Evolutionary conservation across 2,329 filamentous ascomycete species (phyloP).

Genomic region (Cladorrhinum sp.): DNA sequence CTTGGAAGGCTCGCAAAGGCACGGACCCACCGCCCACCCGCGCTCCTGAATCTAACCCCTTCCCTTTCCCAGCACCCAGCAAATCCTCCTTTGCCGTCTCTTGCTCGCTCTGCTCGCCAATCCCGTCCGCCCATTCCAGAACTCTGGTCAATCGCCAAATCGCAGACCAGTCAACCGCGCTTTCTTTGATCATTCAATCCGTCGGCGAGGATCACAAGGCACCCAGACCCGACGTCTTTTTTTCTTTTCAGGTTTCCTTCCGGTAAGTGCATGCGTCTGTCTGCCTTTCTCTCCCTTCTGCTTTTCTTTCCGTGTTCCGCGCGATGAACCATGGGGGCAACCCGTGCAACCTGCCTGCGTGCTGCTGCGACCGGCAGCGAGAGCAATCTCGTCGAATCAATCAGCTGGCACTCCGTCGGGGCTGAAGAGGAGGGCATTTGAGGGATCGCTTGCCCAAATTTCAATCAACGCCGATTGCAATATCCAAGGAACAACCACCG

Average conservation of each 20-base stretch:
- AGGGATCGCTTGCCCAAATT: background rate
- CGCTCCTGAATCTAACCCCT: conserved; percentile 18
- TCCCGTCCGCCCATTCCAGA: conserved; percentile 25
- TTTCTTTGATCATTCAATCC: conserved; percentile 11
- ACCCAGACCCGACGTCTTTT: background rate
- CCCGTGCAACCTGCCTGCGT: conserved; percentile 12
- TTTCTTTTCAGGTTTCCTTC: conserved; percentile 1
- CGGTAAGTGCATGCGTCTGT: conserved; percentile 14
- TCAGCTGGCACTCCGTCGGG: conserved; percentile 18
- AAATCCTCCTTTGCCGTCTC: conserved; percentile 1
- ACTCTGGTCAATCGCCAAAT: conserved; percentile 18
- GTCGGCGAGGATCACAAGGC: conserved; percentile 11
- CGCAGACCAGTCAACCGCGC: conserved; percentile 24
- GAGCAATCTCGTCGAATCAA: conserved; percentile 15
- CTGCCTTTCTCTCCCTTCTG: background rate
- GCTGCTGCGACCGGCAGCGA: conserved; percentile 13
- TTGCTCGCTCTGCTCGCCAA: conserved; percentile 18
- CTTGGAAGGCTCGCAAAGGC: conserved; percentile 10
- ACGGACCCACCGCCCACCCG: conserved; percentile 19
- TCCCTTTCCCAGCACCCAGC: conserved; percentile 16
- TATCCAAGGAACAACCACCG: conserved; percentile 4
- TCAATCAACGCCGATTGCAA: background rate
- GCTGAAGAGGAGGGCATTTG: background rate
- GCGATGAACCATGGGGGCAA: conserved; percentile 9
- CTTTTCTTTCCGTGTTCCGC: conserved; percentile 9